These are phyloP conservation scores for Mycena venus DNA, from an alignment of 768 basidiomycete species.

Conservation along the genomic window DNA sequence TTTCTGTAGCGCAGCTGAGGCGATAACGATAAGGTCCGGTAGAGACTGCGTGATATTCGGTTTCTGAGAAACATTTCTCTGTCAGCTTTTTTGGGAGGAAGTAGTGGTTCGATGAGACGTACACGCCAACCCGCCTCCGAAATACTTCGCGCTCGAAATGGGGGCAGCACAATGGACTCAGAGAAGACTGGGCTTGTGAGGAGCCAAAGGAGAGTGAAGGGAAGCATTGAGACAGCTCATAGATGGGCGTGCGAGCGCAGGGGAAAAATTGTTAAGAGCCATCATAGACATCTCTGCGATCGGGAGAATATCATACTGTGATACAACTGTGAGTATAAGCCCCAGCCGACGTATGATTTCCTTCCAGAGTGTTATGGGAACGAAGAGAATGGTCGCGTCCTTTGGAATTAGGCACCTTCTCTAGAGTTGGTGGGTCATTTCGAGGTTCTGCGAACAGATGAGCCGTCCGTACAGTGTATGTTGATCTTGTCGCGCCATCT, in stretches of 20 bases:
- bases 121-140: background rate
- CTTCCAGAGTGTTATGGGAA: background rate
- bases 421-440: background rate
- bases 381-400: background rate
- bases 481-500: too few relatives aligned
- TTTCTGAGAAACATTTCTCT: conserved; percentile 23
- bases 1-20: conserved; percentile 4
- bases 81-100: background rate
- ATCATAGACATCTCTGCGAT: background rate
- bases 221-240: background rate
- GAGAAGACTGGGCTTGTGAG: background rate
- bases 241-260: background rate
- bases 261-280: background rate
- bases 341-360: background rate
- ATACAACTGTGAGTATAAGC: background rate
- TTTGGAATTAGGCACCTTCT: background rate
- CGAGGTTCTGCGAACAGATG: background rate
- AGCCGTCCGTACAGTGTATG: too few relatives aligned
- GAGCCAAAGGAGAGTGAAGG: background rate
- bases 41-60: background rate
- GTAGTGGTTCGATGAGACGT: background rate
- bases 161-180: background rate
- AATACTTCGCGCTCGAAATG: background rate
- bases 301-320: background rate
- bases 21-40: background rate